These are phyloP conservation scores for Hyphodiscus hymeniophilus DNA, from an alignment of 495 filamentous ascomycete genomes.

Conservation along the genomic window DNA sequence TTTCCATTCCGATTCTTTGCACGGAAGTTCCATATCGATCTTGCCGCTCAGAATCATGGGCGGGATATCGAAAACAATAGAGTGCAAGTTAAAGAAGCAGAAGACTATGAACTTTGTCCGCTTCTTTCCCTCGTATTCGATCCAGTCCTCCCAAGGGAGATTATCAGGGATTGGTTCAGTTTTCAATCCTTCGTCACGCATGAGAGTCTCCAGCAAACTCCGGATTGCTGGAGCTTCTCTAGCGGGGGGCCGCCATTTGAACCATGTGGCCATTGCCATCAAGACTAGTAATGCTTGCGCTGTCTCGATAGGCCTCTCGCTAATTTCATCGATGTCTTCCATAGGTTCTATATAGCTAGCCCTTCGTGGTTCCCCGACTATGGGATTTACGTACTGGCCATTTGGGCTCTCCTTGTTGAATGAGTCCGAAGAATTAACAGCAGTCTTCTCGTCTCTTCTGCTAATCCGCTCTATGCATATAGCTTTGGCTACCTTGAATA, in stretches of 20 bases:
- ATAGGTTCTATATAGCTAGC: too few species aligned
- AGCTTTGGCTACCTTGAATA: conserved; percentile 59
- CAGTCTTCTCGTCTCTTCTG: conserved; percentile 45
- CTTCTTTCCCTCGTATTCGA: conserved; percentile 40
- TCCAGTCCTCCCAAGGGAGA: conserved; percentile 49
- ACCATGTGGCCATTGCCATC: conserved; percentile 48
- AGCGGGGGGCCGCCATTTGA: conserved; percentile 45
- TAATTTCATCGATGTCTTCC: background rate
- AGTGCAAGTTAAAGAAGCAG: conserved; percentile 52
- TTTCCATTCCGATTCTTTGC: conserved; percentile 41
- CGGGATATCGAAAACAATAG: conserved; percentile 48
- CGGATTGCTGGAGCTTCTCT: conserved; percentile 46
- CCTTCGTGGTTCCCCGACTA: too few species aligned
- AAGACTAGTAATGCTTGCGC: conserved; percentile 48
- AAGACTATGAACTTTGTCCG: conserved; percentile 50
- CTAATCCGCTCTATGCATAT: conserved; percentile 43
- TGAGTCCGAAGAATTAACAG: conserved; percentile 11
- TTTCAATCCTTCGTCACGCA: conserved; percentile 48
- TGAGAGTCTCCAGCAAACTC: conserved; percentile 41
- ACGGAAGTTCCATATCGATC: conserved; percentile 51
- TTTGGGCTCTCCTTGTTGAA: background rate
- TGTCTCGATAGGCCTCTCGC: conserved; percentile 33
- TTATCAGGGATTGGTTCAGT: conserved; percentile 29
- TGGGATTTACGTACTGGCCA: background rate
- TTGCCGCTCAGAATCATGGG: conserved; percentile 54